phyloP scores from a whole-genome alignment of 2,329 filamentous ascomycete species.

The Ophiosphaerella herpotricha region DNA sequence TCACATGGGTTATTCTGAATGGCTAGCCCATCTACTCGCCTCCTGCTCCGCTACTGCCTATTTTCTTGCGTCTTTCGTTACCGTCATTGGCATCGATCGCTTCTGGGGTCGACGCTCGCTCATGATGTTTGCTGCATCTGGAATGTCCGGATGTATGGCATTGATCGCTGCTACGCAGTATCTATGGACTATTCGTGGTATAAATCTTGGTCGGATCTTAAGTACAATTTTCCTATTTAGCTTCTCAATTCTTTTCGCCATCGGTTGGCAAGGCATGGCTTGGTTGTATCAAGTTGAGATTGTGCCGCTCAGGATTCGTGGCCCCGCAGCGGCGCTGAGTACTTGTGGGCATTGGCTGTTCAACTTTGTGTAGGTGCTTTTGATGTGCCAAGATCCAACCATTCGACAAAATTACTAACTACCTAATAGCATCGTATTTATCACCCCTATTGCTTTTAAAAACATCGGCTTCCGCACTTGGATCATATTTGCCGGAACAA shows the following conservation, averaged over 20 bases:
- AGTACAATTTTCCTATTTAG: constrained; percentile 76
- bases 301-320: constrained; percentile 84
- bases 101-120: constrained; percentile 42
- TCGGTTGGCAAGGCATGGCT: constrained; percentile 76
- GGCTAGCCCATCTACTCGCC: constrained; percentile 48
- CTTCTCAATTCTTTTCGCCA: constrained; percentile 90
- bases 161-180: constrained; percentile 35
- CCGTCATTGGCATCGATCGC: constrained; percentile 43
- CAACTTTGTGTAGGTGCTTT: constrained; percentile 47
- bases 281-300: constrained; percentile 71
- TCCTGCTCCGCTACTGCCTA: constrained; percentile 46
- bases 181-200: constrained; percentile 23
- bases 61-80: constrained; percentile 45
- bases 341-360: constrained; percentile 90
- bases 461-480: constrained; percentile 61
- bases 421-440: constrained; percentile 62
- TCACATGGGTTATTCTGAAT: constrained; percentile 54
- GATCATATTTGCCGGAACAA: constrained; percentile 60
- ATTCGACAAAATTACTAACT: constrained; percentile 37
- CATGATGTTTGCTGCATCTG: constrained; percentile 44
- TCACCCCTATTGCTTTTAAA: constrained; percentile 64
- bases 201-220: constrained; percentile 36
- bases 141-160: constrained; percentile 42
- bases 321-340: constrained; percentile 82
- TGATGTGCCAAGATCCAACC: background rate